Evolutionary conservation across 208 protist genomes (phyloP), one percentile per base, ranked within the genome.

Genomic region (Trypanosoma brucei): DNA sequence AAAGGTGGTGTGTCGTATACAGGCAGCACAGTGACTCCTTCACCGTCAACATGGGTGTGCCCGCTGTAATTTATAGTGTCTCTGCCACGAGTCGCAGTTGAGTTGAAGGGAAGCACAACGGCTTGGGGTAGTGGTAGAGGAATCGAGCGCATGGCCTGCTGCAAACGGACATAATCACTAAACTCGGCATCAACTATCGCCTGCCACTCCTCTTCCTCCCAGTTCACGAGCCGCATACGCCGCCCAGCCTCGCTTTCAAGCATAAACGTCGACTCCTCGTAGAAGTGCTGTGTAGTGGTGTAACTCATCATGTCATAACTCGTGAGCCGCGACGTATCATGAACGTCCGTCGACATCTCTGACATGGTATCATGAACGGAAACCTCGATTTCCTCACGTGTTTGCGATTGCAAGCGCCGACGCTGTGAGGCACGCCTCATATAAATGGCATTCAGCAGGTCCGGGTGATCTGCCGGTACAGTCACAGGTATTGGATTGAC

Each of bases 261-360:
- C 14, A 84, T 42, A 59, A 83, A 83, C 11, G 69, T 71, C 58
- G 62, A 69, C 60, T 91, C 84, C 40, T 91, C 84, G 68, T 86
- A 65, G 68, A 82, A 91, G 60, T 76, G 75, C 69, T 91, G 84
- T 46, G 81, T 91, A 38, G 65, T 88, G 31, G 84, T 91, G 78
- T 76, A 88, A 69, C 69, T 83, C 40, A 86, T 70, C 48, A 67
- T 55, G 45, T 84, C 76, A 7, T 13, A 3, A 34, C 57, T 70
- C 38, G 14, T 34, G 3, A 31, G 5, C 22, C n/a, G 36, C 2
- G 40, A 39, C 30, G 9, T 2, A 31, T 50, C 50, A n/a, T 54
- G 50, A n/a, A 8, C 9, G 31, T 54, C 11, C n/a, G 31, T 54
- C 9, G 11, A 54, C 5, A 34, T 5, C 11, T 54, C 50, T 31